A percentile compares a stretch with the other conserved stretches of the same genome.
Evolutionary conservation across 2,329 filamentous ascomycete genomes (phyloP).

Genomic region (Hymenotorrendiella dingleyae): DNA sequence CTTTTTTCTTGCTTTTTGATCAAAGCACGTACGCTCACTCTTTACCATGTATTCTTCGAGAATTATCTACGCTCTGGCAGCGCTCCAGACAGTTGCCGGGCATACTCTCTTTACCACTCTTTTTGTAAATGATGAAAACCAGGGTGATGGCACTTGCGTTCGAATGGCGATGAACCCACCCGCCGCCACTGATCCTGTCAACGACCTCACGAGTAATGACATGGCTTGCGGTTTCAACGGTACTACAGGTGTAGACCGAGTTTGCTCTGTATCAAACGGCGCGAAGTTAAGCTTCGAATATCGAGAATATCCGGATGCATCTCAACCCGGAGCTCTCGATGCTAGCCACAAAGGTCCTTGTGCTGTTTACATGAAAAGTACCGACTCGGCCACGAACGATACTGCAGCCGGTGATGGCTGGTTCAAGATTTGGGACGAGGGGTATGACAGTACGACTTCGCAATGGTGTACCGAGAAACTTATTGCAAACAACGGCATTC

Average conservation of each 20-base stretch:
- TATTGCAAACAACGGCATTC: slow-evolving; percentile 55
- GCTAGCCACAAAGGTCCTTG: slow-evolving; percentile 61
- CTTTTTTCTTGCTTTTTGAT: too few species aligned
- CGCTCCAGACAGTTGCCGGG: slow-evolving; percentile 34
- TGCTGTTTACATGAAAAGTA: slow-evolving; percentile 67
- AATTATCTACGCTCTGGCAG: slow-evolving; percentile 15
- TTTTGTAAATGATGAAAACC: slow-evolving; percentile 53
- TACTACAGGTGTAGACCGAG: slow-evolving; percentile 40
- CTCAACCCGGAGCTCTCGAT: slow-evolving; percentile 51
- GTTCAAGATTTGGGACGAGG: slow-evolving; percentile 73
- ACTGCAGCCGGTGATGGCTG: slow-evolving; percentile 59
- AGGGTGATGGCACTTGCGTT: slow-evolving; percentile 67
- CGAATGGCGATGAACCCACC: slow-evolving; percentile 53
- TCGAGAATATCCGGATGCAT: slow-evolving; percentile 52
- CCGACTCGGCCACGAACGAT: slow-evolving; percentile 47
- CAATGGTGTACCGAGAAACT: slow-evolving; percentile 69
- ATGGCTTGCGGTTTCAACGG: slow-evolving; percentile 66
- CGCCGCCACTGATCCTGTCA: slow-evolving; percentile 52
- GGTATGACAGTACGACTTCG: slow-evolving; percentile 48
- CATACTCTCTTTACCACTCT: slow-evolving; percentile 62
- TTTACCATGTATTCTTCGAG: slow-evolving; percentile 4
- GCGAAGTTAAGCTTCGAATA: slow-evolving; percentile 49
- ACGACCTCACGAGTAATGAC: slow-evolving; percentile 48
- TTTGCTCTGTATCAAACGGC: slow-evolving; percentile 33
- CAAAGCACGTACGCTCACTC: too few species aligned